These are phyloP conservation scores for Picocystis sp. DNA, from an alignment of 163 green algal species.

Conservation along the genomic window DNA sequence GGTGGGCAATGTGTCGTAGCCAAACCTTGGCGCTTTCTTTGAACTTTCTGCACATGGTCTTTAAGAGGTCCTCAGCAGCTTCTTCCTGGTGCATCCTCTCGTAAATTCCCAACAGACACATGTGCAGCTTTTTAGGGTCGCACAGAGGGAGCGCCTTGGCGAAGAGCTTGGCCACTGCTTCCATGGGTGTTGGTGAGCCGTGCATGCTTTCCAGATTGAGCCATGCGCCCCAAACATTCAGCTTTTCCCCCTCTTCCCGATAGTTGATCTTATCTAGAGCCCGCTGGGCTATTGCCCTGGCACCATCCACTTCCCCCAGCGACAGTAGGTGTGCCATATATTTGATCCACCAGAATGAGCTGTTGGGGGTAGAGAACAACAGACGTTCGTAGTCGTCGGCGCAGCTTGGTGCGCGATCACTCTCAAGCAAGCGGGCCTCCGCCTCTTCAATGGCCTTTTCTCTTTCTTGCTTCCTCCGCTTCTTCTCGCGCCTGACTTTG, in stretches of 20 bases:
- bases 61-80: constrained; percentile 43
- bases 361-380: constrained; percentile 52
- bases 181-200: constrained; percentile 37
- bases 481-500: constrained; percentile 4
- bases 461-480: constrained; percentile 27
- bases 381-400: constrained; percentile 61
- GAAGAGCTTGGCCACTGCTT: constrained; percentile 60
- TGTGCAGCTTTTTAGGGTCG: constrained; percentile 75
- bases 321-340: constrained; percentile 85
- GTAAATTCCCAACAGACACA: constrained; percentile 63
- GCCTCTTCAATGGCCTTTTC: constrained; percentile 38
- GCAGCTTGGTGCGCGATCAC: constrained; percentile 28
- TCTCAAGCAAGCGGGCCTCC: constrained; percentile 23
- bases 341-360: constrained; percentile 73
- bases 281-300: constrained; percentile 55
- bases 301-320: constrained; percentile 55
- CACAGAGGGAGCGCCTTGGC: constrained; percentile 50
- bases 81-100: constrained; percentile 33
- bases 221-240: constrained; percentile 89
- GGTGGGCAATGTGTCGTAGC: constrained; percentile 35
- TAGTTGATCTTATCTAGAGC: constrained; percentile 74
- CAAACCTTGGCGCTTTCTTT: constrained; percentile 60
- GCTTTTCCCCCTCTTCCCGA: constrained; percentile 63
- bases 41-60: constrained; percentile 65
- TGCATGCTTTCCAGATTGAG: constrained; percentile 86